Evolutionary conservation across 345 rosid genomes (phyloP), one percentile per base, ranked within the genome.

Genomic region (Aethionema arabicum): DNA sequence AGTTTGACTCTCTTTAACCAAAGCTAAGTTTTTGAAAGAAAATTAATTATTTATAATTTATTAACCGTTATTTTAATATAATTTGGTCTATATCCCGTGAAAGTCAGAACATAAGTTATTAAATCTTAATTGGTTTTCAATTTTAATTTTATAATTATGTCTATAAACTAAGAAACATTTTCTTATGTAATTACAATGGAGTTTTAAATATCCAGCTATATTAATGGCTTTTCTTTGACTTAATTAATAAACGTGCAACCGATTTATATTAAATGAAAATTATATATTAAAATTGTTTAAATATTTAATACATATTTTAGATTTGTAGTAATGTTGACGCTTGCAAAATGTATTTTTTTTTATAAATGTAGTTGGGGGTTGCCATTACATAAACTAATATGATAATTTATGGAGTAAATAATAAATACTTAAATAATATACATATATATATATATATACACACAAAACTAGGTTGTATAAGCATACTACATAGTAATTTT

Each of bases 201-300:
- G 56, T 69, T 21, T 32, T 21, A 47, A 54, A 47, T 62, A 14
- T 48, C 52, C 45, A 48, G 68, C 63, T 47, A 69, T 47, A 69
- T 21, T 69, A 61, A 69, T 61, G 67, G 36, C 44, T 53, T 69
- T 69, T 61, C 68, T 69, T 61, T 69, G 73, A 69, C 68, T 69
- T 53, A 61, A 53, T 47, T 53, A 61, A 53, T 47, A 61, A 61
- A 61, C 30, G 53, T 69, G 63, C 73, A 69, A 54, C 73, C 32
- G 55, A 61, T 47, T 21, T 21, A 46, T 69, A 69, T 31, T 61
- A 61, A 61, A 53, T 54, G 61, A 65, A 65, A 54, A 54, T 21
- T 4, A 44, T 59, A 41, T 61, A 21, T 21, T 21, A n/a, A 56
- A 7, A 42, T 60, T 33, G 5, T 11, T 11, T 42, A 5, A 57